Evolutionary conservation across 441 rosid species (phyloP), one percentile per base, ranked within the genome.

Genomic region (Metrosideros polymorpha): DNA sequence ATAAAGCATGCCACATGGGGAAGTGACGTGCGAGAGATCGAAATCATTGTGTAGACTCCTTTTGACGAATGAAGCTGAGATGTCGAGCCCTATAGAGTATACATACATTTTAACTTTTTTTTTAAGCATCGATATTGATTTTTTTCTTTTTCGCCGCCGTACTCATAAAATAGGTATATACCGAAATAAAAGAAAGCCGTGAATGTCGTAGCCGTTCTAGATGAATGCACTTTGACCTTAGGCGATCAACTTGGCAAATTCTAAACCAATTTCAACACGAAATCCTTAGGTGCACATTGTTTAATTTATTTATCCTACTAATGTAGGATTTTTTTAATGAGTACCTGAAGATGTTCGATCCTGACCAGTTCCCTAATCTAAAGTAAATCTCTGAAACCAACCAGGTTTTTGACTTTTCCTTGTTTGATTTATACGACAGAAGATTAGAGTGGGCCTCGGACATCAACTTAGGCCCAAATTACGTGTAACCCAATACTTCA

Each of bases 401-500:
- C 8, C n/a, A 0, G 47, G 47, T 1, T 35, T 35, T 39, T 12
- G 79, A 39, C 47, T 42, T 22, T 71, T 35, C 47, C 79, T 3
- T 1, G 79, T 10, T 39, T 22, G 79, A 24, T 1, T 66, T 22
- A n/a, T n/a, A 10, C n/a, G n/a, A 35, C 79, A 22, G 10, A 19
- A 9, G 79, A 22, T 71, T 22, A 0, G 5, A 71, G 8, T 42
- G 0, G 79, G 79, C 79, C 79, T 19, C 79, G 8, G 79, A 10
- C 79, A 3, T 42, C 47, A 39, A 35, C 15, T 1, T 24, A 8
- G 47, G 79, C n/a, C 79, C 47, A 71, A 9, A 35, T 5, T 9
- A 2, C 0, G 15, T 22, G 79, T 3, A 71, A 39, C 22, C 15
- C 79, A 4, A 22, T 9, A 1, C 45, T 35, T 9, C 79, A 0